phyloP scores from a whole-genome alignment of 495 filamentous ascomycete species.

The Penicillium salamii region DNA sequence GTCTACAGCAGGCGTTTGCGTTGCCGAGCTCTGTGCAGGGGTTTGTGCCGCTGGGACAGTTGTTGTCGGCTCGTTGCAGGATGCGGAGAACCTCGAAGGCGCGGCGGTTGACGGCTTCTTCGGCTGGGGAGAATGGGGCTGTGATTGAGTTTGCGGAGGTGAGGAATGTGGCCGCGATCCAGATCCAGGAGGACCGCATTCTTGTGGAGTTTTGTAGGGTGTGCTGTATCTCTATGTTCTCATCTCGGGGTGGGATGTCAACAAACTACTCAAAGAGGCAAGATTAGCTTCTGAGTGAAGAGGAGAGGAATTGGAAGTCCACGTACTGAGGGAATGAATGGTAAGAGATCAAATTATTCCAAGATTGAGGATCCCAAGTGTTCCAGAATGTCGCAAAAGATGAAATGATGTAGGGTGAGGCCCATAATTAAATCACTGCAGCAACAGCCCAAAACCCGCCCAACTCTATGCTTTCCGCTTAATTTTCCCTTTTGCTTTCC shows the following conservation, averaged over 20 bases:
- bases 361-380: too few species aligned
- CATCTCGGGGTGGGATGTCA: conserved; percentile 27
- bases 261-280: conserved; percentile 42
- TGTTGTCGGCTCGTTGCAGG: conserved; percentile 35
- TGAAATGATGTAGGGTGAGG: conserved; percentile 20
- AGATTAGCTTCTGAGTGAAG: conserved; percentile 16
- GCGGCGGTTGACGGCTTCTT: conserved; percentile 22
- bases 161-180: conserved; percentile 37
- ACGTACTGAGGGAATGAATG: too few species aligned
- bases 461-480: too few species aligned
- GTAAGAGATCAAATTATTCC: too few species aligned
- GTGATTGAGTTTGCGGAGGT: conserved; percentile 31
- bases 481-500: too few species aligned
- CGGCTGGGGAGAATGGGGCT: conserved; percentile 28
- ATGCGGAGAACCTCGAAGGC: conserved; percentile 40
- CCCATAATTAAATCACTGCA: conserved; percentile 41
- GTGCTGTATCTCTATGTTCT: neutral
- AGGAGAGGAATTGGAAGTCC: neutral
- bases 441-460: conserved; percentile 33
- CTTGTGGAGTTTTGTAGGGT: conserved; percentile 16
- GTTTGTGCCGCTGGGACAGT: conserved; percentile 52
- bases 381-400: neutral
- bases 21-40: conserved; percentile 49
- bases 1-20: conserved; percentile 54
- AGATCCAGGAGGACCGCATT: conserved; percentile 42